Evolutionary conservation across 2,329 filamentous ascomycete species (phyloP), one percentile per base, ranked within the genome.

Genomic region (Fusarium sp.): DNA sequence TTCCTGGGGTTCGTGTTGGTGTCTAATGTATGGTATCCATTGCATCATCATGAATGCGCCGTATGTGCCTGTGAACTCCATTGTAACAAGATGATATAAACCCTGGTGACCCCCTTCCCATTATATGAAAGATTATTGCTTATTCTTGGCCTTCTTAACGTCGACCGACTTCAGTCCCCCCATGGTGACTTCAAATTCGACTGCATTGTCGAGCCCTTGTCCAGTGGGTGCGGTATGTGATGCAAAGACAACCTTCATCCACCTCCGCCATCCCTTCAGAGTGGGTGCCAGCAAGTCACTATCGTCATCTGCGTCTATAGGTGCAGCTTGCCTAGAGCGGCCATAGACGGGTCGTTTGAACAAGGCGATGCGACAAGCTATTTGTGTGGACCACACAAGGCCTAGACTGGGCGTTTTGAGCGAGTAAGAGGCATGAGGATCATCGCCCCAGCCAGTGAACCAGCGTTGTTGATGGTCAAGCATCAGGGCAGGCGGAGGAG

Each of bases 381-480:
- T 91, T 85, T 98, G 95, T 34, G 95, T 96, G 4, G 94, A 92
- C 96, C 96, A 98, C 13, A 97, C 93, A 9, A 98, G 87, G 1
- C 96, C 96, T 27, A 98, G 84, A 8, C 94, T 94, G 0, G 96
- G 96, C 0, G 94, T 98, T 84, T 98, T 98, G 65, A 93, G 84
- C 10, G 83, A 78, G 58, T 85, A 81, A 14, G 83, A 79, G 23
- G 84, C 82, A 30, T 83, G 78, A 18, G 88, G 85, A 66, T 91
- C 87, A 81, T 97, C 94, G 25, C 96, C 95, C 96, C 97, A 98
- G 73, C 97, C 95, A 5, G 95, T 97, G 84, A 98, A 97, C 90
- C 95, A 98, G 50, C 94, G 90, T 82, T 98, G 95, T 83, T 98
- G 96, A 82, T 98, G 94, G 77, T 97, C 92, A 10, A 98, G 89